Conservation (phyloP, 2,329 filamentous ascomycete genomes). For the Sarocladium kiliense region DNA sequence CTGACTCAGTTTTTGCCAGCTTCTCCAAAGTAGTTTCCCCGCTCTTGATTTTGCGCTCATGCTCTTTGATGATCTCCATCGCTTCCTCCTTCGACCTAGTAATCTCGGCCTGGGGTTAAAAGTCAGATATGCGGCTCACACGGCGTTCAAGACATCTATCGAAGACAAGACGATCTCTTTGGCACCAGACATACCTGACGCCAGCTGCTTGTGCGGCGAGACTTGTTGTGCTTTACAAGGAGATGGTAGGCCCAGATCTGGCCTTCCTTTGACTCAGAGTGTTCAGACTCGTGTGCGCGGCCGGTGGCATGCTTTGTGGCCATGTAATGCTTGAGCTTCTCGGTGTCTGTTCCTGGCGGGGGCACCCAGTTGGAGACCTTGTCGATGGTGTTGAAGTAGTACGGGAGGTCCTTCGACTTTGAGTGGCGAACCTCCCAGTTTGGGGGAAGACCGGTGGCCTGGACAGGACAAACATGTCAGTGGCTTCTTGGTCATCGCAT, state of each 20-base stretch:
- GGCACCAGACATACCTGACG: conserved; percentile 65
- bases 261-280: conserved; percentile 25
- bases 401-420: conserved; percentile 97
- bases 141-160: too few relatives aligned
- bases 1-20: conserved; percentile 81
- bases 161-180: too few relatives aligned
- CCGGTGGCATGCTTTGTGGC: conserved; percentile 66
- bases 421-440: conserved; percentile 96
- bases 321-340: conserved; percentile 94
- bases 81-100: conserved; percentile 87
- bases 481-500: background rate
- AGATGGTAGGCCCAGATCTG: conserved; percentile 94
- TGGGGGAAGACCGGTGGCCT: conserved; percentile 63
- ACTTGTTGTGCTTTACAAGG: conserved; percentile 87
- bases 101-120: conserved; percentile 59
- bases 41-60: conserved; percentile 71
- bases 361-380: conserved; percentile 96
- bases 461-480: background rate
- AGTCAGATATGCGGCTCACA: background rate
- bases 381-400: conserved; percentile 89
- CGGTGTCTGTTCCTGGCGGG: conserved; percentile 78
- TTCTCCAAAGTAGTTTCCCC: conserved; percentile 70
- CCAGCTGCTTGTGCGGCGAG: conserved; percentile 89
- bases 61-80: conserved; percentile 64
- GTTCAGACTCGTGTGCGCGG: conserved; percentile 16